Percentiles rank a stretch among this genome's conserved stretches.
Evolutionary conservation across 495 filamentous ascomycete genomes (phyloP).

Genomic region (Viridothelium virens): DNA sequence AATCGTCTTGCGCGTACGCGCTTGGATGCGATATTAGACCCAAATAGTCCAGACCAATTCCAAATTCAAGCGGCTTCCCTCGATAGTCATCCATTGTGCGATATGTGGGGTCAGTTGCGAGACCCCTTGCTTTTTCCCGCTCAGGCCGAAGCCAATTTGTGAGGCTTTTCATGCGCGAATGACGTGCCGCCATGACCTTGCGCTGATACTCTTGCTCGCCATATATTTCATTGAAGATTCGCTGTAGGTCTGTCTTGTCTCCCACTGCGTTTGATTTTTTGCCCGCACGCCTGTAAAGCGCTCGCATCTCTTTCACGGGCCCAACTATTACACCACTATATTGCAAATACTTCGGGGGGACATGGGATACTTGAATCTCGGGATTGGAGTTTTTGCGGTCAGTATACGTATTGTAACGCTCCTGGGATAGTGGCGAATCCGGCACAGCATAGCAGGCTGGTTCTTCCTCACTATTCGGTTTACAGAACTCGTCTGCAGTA

Average conservation of each 20-base stretch:
- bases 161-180: conserved; percentile 10
- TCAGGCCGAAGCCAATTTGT: conserved; percentile 14
- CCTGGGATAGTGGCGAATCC: conserved; percentile 48
- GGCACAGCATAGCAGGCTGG: conserved; percentile 50
- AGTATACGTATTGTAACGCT: conserved; percentile 45
- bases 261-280: conserved; percentile 12
- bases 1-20: conserved; percentile 20
- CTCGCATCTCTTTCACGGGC: conserved; percentile 18
- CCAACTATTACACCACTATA: conserved; percentile 15
- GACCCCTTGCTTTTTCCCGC: conserved; percentile 38
- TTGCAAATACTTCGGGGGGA: conserved; percentile 17
- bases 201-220: conserved; percentile 52
- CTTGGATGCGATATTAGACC: conserved; percentile 43
- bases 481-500: conserved; percentile 50
- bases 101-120: conserved; percentile 14
- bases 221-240: conserved; percentile 50
- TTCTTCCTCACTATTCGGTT: conserved; percentile 37
- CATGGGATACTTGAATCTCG: conserved; percentile 4
- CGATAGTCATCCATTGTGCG: conserved; percentile 12
- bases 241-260: conserved; percentile 26
- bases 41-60: conserved; percentile 52
- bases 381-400: conserved; percentile 39
- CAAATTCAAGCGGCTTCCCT: conserved; percentile 39
- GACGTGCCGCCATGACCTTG: conserved; percentile 33
- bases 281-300: conserved; percentile 15